Percentiles rank a stretch among this genome's conserved stretches.
Conservation (phyloP, 2,329 filamentous ascomycete genomes). For the Beauveria scarabaeidicola region DNA sequence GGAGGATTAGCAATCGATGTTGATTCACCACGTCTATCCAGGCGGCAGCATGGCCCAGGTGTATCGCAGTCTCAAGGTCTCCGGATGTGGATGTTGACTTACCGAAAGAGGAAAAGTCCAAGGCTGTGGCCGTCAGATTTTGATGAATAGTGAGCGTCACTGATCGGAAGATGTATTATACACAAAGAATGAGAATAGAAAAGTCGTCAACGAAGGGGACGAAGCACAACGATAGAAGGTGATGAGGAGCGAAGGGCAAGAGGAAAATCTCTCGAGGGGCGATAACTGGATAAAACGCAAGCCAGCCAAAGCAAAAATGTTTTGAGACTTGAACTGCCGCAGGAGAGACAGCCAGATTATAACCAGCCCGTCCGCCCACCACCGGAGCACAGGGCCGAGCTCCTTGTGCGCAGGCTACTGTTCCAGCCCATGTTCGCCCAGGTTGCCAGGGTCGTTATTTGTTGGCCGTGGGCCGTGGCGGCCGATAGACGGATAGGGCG, state of each 20-base stretch:
- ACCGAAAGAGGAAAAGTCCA: slow-evolving; percentile 7
- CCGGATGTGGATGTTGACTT: not conserved
- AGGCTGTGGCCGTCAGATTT: not conserved
- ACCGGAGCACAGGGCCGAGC: not conserved
- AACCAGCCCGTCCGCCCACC: not conserved
- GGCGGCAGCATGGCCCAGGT: not conserved
- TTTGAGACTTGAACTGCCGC: not conserved
- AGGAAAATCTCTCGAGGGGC: not conserved
- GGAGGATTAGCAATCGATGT: not conserved
- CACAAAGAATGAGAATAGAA: slow-evolving; percentile 1
- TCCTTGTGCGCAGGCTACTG: not conserved
- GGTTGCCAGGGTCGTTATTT: not conserved
- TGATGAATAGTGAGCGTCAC: not conserved
- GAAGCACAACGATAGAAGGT: not conserved
- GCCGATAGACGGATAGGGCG: not conserved
- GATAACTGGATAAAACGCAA: not conserved
- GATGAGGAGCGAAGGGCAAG: not conserved
- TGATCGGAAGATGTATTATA: not conserved
- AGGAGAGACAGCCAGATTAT: slow-evolving; percentile 11
- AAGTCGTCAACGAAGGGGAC: slow-evolving; percentile 11
- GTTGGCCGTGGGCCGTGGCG: not conserved
- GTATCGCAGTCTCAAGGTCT: not conserved
- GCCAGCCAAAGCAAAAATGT: slow-evolving; percentile 9
- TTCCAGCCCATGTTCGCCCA: not conserved
- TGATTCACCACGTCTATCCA: not conserved